Evolutionary conservation across 164 flowering plant species (phyloP), one percentile per base, ranked within the genome.

Genomic region (Vitis rotundifolia): DNA sequence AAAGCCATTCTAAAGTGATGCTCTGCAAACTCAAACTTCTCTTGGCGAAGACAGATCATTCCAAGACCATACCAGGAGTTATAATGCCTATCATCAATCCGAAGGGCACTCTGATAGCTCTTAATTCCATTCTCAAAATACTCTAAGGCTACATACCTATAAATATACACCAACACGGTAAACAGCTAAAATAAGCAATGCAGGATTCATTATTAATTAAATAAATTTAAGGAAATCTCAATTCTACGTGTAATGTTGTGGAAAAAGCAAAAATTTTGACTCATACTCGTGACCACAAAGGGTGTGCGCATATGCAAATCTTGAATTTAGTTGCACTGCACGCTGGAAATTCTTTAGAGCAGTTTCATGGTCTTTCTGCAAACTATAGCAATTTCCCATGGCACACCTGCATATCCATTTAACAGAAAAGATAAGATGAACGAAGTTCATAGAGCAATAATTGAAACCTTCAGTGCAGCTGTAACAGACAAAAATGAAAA

Each of bases 11-110:
- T 88, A 68, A 96, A 93, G 79, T 96, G 93, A 78, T 96, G 97
- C 83, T 90, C 98, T 0, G 98, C 80, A 73, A 96, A 96, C 68
- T 89, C 96, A 66, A 79, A 92, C 82, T 91, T 96, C 86, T 92
- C 99, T 76, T 96, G 98, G 44, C 95, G 91, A 72, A 93, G 94
- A 67, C 82, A 93, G 53, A 96, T 71, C 93, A 91, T 93, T 66
- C 98, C 99, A 59, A 96, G 95, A 52, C 99, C 99, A 82, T 92
- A 89, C 99, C 98, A 96, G 61, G 99, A 73, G 70, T 96, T 96
- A 64, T 96, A 93, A 80, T 96, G 99, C 63, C 98, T 85, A 61
- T 83, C 70, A 82, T 96, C 99, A 44, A 89, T 77, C 47, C 79
- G 76, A 67, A 96, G 97, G 28, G 99, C 98, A 78, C 73, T 86